Evolutionary conservation across 2,329 filamentous ascomycete genomes (phyloP).

Genomic region (Orbilia blumenaviensis): DNA sequence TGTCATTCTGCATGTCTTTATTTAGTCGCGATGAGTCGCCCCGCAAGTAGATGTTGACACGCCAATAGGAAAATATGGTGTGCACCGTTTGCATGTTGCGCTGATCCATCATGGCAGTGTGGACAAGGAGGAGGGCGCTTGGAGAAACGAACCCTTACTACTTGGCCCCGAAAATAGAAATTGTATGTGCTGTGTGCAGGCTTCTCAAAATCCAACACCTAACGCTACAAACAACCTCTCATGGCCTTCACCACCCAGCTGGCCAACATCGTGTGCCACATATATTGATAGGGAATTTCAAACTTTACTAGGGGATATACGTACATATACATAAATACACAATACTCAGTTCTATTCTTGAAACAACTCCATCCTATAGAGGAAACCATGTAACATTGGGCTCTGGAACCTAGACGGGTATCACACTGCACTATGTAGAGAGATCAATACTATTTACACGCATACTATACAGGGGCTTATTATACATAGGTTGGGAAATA

Average conservation of each 20-base stretch:
- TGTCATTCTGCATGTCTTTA: background rate
- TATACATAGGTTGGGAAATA: too few species aligned
- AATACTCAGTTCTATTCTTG: background rate
- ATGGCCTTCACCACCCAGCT: background rate
- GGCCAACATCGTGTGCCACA: background rate
- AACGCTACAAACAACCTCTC: background rate
- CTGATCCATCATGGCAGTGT: background rate
- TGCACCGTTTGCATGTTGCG: background rate
- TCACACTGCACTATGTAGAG: too few species aligned
- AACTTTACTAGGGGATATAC: too few species aligned
- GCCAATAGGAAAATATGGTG: constrained; percentile 6
- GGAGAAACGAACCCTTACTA: constrained; percentile 10
- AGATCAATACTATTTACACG: too few species aligned
- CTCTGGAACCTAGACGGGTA: too few species aligned
- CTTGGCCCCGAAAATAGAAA: constrained; percentile 45
- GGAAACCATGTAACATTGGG: too few species aligned
- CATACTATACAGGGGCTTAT: too few species aligned
- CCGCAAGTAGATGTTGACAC: background rate
- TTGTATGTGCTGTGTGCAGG: background rate
- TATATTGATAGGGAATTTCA: constrained; percentile 1
- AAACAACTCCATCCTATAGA: too few species aligned
- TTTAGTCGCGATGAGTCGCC: constrained; percentile 5
- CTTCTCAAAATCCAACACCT: background rate
- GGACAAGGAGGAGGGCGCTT: background rate
- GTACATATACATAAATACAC: background rate